These are phyloP conservation scores for Neurospora sp. DNA, from an alignment of 495 filamentous ascomycete species.

Conservation along the genomic window DNA sequence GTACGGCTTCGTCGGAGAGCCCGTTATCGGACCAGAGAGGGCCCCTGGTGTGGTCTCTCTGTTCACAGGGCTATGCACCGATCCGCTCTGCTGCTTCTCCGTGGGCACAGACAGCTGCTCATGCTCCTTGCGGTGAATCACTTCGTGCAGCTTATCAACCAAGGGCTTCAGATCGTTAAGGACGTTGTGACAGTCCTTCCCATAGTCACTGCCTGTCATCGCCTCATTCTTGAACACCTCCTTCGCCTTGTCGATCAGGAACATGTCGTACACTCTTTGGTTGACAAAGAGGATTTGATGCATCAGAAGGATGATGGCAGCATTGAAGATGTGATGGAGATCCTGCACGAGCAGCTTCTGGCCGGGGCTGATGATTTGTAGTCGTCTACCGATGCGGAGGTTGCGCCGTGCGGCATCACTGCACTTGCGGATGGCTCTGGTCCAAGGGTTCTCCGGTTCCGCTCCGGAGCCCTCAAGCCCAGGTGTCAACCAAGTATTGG, in stretches of 20 bases:
- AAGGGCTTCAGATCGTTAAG: constrained; percentile 15
- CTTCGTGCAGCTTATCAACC: constrained; percentile 11
- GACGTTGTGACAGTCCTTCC: constrained; percentile 16
- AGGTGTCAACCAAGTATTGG: constrained; percentile 10
- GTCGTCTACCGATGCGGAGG: constrained; percentile 19
- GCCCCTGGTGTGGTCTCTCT: background rate
- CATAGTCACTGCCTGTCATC: constrained; percentile 14
- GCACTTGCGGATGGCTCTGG: constrained; percentile 16
- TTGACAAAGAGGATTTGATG: constrained; percentile 23
- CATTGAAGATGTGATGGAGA: constrained; percentile 36
- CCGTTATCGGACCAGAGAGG: background rate
- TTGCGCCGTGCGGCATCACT: constrained; percentile 25
- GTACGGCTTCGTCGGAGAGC: background rate
- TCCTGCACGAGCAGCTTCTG: constrained; percentile 23
- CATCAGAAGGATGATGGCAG: constrained; percentile 31
- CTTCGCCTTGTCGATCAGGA: constrained; percentile 18
- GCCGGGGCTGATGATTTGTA: constrained; percentile 12
- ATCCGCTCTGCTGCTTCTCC: constrained; percentile 3
- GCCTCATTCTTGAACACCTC: constrained; percentile 19
- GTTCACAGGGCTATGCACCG: background rate
- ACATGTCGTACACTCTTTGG: constrained; percentile 12
- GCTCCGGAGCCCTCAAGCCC: constrained; percentile 4
- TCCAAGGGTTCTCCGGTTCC: constrained; percentile 12
- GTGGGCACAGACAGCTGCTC: background rate
- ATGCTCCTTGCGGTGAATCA: constrained; percentile 9